Conservation (phyloP, 1,284 basidiomycete species). For the Fistulinella cinereoalba region DNA sequence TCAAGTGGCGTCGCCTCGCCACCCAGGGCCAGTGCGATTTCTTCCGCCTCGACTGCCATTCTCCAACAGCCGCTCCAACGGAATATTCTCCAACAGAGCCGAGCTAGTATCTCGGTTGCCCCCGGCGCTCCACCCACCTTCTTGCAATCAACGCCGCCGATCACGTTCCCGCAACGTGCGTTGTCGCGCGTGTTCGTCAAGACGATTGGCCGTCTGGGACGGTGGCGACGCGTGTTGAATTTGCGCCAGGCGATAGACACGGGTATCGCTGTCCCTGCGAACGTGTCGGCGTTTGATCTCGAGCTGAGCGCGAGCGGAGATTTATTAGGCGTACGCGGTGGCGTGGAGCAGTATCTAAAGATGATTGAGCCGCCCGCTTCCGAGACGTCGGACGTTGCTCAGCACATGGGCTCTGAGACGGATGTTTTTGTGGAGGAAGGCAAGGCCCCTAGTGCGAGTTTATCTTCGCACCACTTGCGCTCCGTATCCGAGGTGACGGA, state of each 20-base stretch:
- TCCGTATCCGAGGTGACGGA: slow-evolving; percentile 33
- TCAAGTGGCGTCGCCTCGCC: slow-evolving; percentile 18
- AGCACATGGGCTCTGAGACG: slow-evolving; percentile 3
- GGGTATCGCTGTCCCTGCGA: slow-evolving; percentile 46
- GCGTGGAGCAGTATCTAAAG: slow-evolving; percentile 64
- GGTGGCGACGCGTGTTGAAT: slow-evolving; percentile 78
- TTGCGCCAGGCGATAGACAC: slow-evolving; percentile 43
- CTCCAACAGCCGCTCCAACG: slow-evolving; percentile 39
- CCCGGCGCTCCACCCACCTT: slow-evolving; percentile 26
- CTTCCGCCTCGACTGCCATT: slow-evolving; percentile 33
- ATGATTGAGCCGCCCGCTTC: slow-evolving; percentile 46
- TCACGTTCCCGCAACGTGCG: slow-evolving; percentile 60
- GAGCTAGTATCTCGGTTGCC: slow-evolving; percentile 29
- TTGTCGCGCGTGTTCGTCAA: slow-evolving; percentile 76
- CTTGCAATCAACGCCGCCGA: slow-evolving; percentile 40
- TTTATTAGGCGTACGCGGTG: slow-evolving; percentile 56
- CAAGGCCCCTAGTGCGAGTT: slow-evolving; percentile 4
- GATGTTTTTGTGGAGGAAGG: not conserved
- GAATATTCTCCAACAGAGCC: slow-evolving; percentile 42
- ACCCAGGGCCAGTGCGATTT: slow-evolving; percentile 23
- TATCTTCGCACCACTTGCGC: slow-evolving; percentile 25
- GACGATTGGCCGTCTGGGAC: slow-evolving; percentile 75
- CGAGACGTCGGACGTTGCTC: slow-evolving; percentile 3
- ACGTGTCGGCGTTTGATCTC: slow-evolving; percentile 66
- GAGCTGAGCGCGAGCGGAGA: slow-evolving; percentile 58